A percentile compares a stretch with the other conserved stretches of the same genome.
Conservation (phyloP, 441 rosid species). For the Heliophila coronopifolia region DNA sequence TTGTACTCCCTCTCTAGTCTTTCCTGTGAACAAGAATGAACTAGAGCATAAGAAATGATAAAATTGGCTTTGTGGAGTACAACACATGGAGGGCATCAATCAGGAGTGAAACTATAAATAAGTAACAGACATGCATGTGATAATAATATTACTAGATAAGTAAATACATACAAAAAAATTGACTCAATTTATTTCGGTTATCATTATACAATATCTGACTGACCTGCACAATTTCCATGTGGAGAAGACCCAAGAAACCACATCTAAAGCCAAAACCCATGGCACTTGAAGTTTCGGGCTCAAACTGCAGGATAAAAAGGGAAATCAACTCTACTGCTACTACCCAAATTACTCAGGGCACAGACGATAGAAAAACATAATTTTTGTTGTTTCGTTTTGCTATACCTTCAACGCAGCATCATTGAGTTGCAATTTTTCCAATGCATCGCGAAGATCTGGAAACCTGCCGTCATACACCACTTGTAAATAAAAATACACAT, state of each 20-base stretch:
- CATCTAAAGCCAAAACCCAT: constrained; percentile 99
- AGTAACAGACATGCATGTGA: not conserved
- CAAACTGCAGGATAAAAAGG: constrained; percentile 53
- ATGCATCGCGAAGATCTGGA: constrained; percentile 84
- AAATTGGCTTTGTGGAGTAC: not conserved
- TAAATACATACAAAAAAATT: not conserved
- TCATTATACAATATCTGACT: constrained; percentile 9
- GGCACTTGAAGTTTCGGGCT: constrained; percentile 95
- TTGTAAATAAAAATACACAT: constrained; percentile 17
- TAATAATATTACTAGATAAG: not conserved
- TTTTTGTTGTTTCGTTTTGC: not conserved
- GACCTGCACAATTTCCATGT: constrained; percentile 99
- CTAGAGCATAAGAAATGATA: constrained; percentile 12
- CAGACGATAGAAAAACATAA: not conserved
- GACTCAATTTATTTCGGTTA: not conserved
- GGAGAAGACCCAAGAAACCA: constrained; percentile 96
- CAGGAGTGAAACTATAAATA: not conserved
- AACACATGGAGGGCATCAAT: not conserved
- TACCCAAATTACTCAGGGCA: not conserved
- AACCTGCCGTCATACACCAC: constrained; percentile 47
- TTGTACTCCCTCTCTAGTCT: constrained; percentile 96
- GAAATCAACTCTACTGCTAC: not conserved
- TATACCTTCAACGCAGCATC: constrained; percentile 93
- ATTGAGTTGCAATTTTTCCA: constrained; percentile 91
- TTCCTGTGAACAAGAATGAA: constrained; percentile 54